Evolutionary conservation across 345 rosid genomes (phyloP), one percentile per base, ranked within the genome.

Genomic region (Raphanus sativus): DNA sequence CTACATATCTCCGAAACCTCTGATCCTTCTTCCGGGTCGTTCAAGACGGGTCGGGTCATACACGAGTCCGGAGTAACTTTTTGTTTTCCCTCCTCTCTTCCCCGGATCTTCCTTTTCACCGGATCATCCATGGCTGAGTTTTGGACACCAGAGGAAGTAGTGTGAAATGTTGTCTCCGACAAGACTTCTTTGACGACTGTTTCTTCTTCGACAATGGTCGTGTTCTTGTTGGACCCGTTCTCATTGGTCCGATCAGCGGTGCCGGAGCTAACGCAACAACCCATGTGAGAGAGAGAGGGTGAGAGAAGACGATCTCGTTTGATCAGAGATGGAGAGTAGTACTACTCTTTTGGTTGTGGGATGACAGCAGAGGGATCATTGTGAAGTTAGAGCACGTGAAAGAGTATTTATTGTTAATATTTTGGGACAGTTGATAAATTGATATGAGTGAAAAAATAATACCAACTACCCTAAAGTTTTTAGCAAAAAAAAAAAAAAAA

Each of bases 101-200:
- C 79, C 4, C 74, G 75, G 81, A 73, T 80, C 78, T 73, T 77
- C 5, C 63, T 81, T n/a, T 78, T 80, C 32, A 48, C 75, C 59
- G 78, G 78, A 65, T 79, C 69, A 15, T 66, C 67, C 64, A 40
- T 32, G 71, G 13, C 63, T 1, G 70, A 58, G 65, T 30, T 9
- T 67, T 42, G 63, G 0, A 61, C 12, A 15, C 8, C 45, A 21
- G 77, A 15, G 71, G 84, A 50, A 38, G 74, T 77, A 45, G 68
- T 50, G 3, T 73, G 78, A 4, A 59, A 70, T 2, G 89, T 84
- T 13, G 86, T 87, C 73, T 89, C 96, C 2, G 98, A 86, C 72
- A 91, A 83, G 2, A 93, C 91, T 83, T 93, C 94, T 75, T 93
- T 93, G 12, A 92, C 97, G 3, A 92, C 93, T 0, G 94, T 84